Conservation (phyloP, 768 basidiomycete species). For the Phaeotremella fagi region DNA sequence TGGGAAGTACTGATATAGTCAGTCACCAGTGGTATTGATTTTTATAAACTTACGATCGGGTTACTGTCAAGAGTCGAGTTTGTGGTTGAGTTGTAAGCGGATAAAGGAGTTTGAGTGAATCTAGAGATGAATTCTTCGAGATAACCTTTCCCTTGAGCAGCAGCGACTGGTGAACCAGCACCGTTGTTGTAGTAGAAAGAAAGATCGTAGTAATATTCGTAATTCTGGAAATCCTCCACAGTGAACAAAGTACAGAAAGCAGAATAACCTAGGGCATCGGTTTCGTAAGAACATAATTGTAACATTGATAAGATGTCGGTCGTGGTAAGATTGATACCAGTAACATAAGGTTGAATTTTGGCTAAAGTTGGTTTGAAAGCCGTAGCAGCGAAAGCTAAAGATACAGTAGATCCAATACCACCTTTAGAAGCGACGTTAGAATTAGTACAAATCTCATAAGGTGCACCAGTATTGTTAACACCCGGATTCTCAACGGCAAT, state of each 20-base stretch:
- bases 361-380: constrained; percentile 31
- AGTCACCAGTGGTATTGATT: no score
- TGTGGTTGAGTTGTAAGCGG: constrained; percentile 28
- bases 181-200: constrained; percentile 44
- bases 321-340: constrained; percentile 27
- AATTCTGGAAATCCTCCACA: constrained; percentile 42
- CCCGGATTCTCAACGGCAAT: constrained; percentile 43
- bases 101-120: constrained; percentile 31
- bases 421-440: constrained; percentile 25
- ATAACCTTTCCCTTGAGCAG: constrained; percentile 46
- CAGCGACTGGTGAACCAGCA: constrained; percentile 40
- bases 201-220: constrained; percentile 39
- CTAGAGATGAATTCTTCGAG: constrained; percentile 47
- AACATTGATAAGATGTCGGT: constrained; percentile 43
- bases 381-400: constrained; percentile 18
- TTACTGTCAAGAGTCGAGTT: constrained; percentile 46
- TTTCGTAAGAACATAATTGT: constrained; percentile 48
- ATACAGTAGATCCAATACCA: constrained; percentile 30
- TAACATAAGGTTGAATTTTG: constrained; percentile 27
- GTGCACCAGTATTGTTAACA: constrained; percentile 43
- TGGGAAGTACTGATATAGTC: no score
- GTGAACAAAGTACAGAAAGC: constrained; percentile 49
- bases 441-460: constrained; percentile 40
- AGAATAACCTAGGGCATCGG: constrained; percentile 42
- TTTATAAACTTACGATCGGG: no score